Evolutionary conservation across 352 stramenopile genomes (phyloP).

Genomic region (Phytopythium boreale): DNA sequence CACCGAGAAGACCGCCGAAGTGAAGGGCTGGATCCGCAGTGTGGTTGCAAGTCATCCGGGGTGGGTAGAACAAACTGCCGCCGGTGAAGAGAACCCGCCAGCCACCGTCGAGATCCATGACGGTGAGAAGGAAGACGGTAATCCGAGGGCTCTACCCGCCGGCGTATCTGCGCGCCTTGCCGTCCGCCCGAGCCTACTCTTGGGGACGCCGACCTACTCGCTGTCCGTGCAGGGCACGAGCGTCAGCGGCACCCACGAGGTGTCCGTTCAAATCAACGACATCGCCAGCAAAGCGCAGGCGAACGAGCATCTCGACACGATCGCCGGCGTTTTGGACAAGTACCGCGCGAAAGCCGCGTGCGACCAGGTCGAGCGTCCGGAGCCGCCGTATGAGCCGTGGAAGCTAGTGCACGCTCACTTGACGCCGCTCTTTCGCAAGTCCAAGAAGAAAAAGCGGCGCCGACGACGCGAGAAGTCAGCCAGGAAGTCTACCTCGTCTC

Average conservation of each 20-base stretch:
- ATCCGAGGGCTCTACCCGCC: not conserved
- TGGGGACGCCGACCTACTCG: not conserved
- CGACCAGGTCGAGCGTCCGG: not conserved
- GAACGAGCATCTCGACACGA: not conserved
- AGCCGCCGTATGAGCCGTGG: not conserved
- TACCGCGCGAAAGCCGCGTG: not conserved
- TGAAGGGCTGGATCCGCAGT: not conserved
- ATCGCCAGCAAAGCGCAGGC: slow-evolving; percentile 3
- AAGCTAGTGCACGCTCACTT: not conserved
- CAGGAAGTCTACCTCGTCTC: too few relatives aligned
- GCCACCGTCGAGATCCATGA: not conserved
- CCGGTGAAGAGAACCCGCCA: not conserved
- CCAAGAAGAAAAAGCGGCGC: not conserved
- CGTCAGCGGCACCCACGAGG: slow-evolving; percentile 2
- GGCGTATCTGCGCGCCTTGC: not conserved
- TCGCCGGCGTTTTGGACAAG: not conserved
- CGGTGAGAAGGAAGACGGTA: not conserved
- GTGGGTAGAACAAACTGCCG: not conserved
- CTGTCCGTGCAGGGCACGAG: not conserved
- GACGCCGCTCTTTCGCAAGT: not conserved
- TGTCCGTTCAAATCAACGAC: not conserved
- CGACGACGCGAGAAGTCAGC: too few relatives aligned
- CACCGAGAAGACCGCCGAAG: not conserved
- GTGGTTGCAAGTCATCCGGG: not conserved
- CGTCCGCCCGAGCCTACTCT: not conserved